phyloP scores from a whole-genome alignment of 1,284 basidiomycete species.

The Malassezia obtusa region DNA sequence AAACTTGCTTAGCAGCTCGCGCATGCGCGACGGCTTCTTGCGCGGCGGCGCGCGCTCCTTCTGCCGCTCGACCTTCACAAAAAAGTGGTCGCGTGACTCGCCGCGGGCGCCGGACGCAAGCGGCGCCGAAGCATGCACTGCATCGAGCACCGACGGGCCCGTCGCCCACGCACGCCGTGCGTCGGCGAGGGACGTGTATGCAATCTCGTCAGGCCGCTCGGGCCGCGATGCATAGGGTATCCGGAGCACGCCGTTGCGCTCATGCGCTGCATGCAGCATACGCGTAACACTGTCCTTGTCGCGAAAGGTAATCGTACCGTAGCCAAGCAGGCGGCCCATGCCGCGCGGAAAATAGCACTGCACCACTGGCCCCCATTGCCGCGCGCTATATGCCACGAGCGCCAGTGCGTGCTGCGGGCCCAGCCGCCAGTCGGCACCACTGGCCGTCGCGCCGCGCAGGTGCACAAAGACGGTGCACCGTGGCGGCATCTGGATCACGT shows the following conservation, averaged over 20 bases:
- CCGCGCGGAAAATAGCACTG: constrained; percentile 3
- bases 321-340: constrained; percentile 4
- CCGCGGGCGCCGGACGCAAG: background rate
- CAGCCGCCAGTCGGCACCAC: constrained; percentile 5
- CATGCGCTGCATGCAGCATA: constrained; percentile 3
- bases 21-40: background rate
- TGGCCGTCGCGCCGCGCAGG: constrained; percentile 5
- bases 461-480: constrained; percentile 10
- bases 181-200: constrained; percentile 2
- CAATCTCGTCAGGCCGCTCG: constrained; percentile 1
- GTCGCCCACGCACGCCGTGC: constrained; percentile 2
- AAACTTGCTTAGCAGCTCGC: background rate
- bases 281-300: constrained; percentile 1
- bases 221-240: background rate
- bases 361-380: constrained; percentile 8
- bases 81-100: background rate
- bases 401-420: constrained; percentile 10
- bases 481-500: background rate
- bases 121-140: constrained; percentile 2
- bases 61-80: constrained; percentile 14
- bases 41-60: background rate
- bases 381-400: constrained; percentile 11
- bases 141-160: constrained; percentile 7
- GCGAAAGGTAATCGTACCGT: constrained; percentile 8
- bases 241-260: constrained; percentile 4